Evolutionary conservation across 345 rosid genomes (phyloP).

Genomic region (Euphorbia tirucalli): DNA sequence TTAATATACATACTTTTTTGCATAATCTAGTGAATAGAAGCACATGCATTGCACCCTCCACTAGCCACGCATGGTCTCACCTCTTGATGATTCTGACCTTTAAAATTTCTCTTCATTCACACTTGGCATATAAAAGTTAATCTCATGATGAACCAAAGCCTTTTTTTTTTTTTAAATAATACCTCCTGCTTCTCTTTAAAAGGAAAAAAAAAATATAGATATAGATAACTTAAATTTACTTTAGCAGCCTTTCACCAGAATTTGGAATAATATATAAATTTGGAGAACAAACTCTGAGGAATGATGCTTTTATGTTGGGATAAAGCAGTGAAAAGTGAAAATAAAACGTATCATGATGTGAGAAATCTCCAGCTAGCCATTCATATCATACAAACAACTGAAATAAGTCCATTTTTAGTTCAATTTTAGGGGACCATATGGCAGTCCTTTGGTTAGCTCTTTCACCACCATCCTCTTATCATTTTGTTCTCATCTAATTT

Average conservation of each 20-base stretch:
- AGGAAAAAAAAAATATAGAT: not conserved
- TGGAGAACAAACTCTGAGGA: slow-evolving; percentile 16
- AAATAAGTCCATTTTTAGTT: not conserved
- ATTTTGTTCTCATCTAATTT: too few species aligned
- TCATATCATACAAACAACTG: not conserved
- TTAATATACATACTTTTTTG: too few species aligned
- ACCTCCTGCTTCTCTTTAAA: not conserved
- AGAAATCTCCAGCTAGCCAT: not conserved
- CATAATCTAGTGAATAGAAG: not conserved
- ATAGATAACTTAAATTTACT: not conserved
- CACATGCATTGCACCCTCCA: not conserved
- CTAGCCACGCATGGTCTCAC: slow-evolving; percentile 10
- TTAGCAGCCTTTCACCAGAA: slow-evolving; percentile 12
- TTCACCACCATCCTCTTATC: too few species aligned
- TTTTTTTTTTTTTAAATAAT: not conserved
- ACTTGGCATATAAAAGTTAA: not conserved
- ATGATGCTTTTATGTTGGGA: slow-evolving; percentile 21
- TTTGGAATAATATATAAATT: not conserved
- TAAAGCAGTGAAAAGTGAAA: not conserved
- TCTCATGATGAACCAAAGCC: slow-evolving; percentile 3
- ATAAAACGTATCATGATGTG: not conserved
- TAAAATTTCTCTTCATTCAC: slow-evolving; percentile 3
- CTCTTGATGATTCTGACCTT: slow-evolving; percentile 1
- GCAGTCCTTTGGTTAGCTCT: too few species aligned
- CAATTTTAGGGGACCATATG: not conserved